Base-by-base conservation (phyloP, 2,329 filamentous ascomycete species). In the Colletotrichum siamense region DNA sequence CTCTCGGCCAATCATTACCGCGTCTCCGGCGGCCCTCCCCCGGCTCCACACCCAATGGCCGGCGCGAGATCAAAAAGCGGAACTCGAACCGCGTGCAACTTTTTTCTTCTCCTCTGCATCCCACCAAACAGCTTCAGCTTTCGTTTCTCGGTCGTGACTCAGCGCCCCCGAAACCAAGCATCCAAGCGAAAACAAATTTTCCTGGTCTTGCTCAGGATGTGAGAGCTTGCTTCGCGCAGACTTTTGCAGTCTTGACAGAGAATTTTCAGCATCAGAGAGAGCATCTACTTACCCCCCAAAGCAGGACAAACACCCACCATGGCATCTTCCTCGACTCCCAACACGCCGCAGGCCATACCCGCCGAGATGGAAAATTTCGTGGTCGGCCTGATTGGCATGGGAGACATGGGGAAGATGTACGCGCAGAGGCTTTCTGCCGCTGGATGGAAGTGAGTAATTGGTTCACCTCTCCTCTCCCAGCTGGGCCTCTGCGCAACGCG, bases 331-430 rank as follows among this genome's bases (percentile, higher is more conserved):
- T 67, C 77, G 18, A 61, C 55, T 73, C 62, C 70, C 39, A 18
- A 9, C 28, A 52, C 55, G 39, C 67, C 71, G 28, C 69, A 71
- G 68, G 61, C 76, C 62, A 76, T 86, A 77, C 87, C 87, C 22
- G 77, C 81, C 16, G 87, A 82, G 79, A 92, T 92, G 93, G 91
- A 93, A 80, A 89, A 91, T 82, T 95, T 95, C 84, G 92, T 94
- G 78, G 91, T 99, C 80, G 97, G 97, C 80, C 94, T 99, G 83
- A 99, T 99, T 84, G 97, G 97, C 77, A 98, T 99, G 96, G 97
- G 97, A 79, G 96, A 98, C 83, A 99, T 99, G 97, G 97, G 97
- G 82, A 98, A 94, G 91, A 98, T 99, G 95, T 99, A 99, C 86
- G 95, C 97, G 82, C 92, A 94, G 82, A 92, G 93, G 83, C 91